Evolutionary conservation across 2,329 filamentous ascomycete species (phyloP).

Genomic region (Aspergillus novofumigatus): DNA sequence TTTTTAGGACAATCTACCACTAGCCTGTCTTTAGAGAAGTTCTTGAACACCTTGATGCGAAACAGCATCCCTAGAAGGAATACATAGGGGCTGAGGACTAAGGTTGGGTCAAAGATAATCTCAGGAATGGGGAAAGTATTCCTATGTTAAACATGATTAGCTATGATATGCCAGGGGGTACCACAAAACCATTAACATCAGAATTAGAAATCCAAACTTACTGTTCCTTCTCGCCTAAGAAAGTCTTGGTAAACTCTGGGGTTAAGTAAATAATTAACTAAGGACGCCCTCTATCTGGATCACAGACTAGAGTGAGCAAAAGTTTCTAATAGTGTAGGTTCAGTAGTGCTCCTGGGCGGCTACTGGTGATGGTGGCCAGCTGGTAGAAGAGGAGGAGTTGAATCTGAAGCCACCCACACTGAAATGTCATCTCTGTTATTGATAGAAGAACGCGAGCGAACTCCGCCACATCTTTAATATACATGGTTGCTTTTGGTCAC

Average conservation of each 20-base stretch:
- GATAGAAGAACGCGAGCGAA: constrained; percentile 26
- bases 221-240: constrained; percentile 20
- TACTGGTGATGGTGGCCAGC: constrained; percentile 26
- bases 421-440: constrained; percentile 29
- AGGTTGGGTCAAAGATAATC: constrained; percentile 33
- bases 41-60: constrained; percentile 28
- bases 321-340: constrained; percentile 24
- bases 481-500: constrained; percentile 27
- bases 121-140: constrained; percentile 34
- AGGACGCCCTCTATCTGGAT: constrained; percentile 17
- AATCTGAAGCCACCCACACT: constrained; percentile 23
- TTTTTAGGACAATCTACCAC: constrained; percentile 30
- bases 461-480: constrained; percentile 30
- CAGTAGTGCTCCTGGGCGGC: constrained; percentile 16
- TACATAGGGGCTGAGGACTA: constrained; percentile 35
- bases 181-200: too few relatives aligned
- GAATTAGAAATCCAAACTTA: too few relatives aligned
- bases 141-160: constrained; percentile 12
- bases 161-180: constrained; percentile 3
- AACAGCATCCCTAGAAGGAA: constrained; percentile 33
- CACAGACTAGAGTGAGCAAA: constrained; percentile 21
- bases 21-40: constrained; percentile 13
- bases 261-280: constrained; percentile 22
- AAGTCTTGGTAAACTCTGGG: constrained; percentile 22
- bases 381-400: constrained; percentile 19